A percentile compares a stretch with the other conserved stretches of the same genome.
These are phyloP conservation scores for Xerocomellus intermedius DNA, from an alignment of 768 basidiomycete species.

Conservation along the genomic window DNA sequence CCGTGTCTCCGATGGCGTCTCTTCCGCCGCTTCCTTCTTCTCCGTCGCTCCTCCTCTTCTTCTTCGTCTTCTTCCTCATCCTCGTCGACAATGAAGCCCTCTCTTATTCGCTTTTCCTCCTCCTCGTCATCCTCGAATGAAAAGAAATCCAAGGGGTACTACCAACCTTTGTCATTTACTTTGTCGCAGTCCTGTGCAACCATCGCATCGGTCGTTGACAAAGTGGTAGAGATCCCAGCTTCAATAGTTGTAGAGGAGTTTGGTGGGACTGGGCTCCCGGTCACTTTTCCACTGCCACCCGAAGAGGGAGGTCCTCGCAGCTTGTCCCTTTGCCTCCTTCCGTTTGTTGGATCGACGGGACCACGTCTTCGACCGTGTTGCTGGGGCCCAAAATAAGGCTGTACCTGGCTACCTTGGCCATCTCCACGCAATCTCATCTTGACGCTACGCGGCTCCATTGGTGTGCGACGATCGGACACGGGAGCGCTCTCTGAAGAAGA, in stretches of 20 bases:
- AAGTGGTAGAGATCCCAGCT: background rate
- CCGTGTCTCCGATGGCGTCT: too few relatives aligned
- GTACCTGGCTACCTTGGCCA: background rate
- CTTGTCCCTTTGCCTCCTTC: constrained; percentile 3
- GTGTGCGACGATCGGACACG: constrained; percentile 1
- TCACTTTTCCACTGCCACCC: background rate
- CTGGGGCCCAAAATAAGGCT: background rate
- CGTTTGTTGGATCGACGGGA: background rate
- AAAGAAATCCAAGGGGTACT: background rate
- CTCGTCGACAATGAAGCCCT: too few relatives aligned
- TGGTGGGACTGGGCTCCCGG: background rate
- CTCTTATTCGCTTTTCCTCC: too few relatives aligned
- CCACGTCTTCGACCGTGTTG: constrained; percentile 4
- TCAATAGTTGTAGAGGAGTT: background rate
- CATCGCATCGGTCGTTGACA: background rate
- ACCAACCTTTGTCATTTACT: background rate
- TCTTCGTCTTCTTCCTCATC: too few relatives aligned
- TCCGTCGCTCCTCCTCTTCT: too few relatives aligned
- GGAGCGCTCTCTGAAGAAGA: constrained; percentile 11
- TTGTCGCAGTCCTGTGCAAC: background rate
- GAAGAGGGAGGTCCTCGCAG: background rate
- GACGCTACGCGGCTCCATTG: constrained; percentile 8
- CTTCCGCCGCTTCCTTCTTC: too few relatives aligned
- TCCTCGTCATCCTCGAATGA: background rate
- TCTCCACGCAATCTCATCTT: background rate